Evolutionary conservation across 2,329 filamentous ascomycete species (phyloP), one percentile per base, ranked within the genome.

Genomic region (Fusarium chuoi): DNA sequence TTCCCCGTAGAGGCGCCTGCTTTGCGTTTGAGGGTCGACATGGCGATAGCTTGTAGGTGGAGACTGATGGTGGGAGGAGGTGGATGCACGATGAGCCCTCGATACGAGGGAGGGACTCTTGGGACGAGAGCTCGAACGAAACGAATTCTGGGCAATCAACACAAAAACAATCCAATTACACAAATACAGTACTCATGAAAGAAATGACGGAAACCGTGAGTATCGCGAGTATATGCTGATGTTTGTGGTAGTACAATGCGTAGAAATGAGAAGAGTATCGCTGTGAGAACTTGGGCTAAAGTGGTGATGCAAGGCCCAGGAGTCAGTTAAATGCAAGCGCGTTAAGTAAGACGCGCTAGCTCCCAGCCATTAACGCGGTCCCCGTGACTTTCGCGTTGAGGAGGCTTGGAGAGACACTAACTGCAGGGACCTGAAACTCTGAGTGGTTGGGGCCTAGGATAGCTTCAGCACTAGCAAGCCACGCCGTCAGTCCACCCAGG

Each of bases 11-110:
- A 79, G 62, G 86, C 84, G 64, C 82, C 85, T 48, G 89, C 88
- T 84, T 93, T 93, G 76, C 93, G 91, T 84, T 94, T 94, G 71
- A 90, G 83, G 17, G 87, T 85, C 54, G 87, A 86, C 87, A 89
- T 89, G 62, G 69, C 78, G 72, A 76, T 60, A 62, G 57, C 62
- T 39, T 67, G 73, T 60, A 30, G 54, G 68, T 74, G 75, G 71
- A 76, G 66, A 73, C 55, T 39, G 51, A 42, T 62, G 35, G 65
- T 26, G 60, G 55, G 58, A 67, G 70, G 67, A 67, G 71, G 67
- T 65, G 49, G 71, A 70, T 77, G 66, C 68, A 71, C 67, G 60
- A 51, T 44, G 60, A 74, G 68, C 58, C 65, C 66, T 75, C 65
- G 70, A 52, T 45, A 26, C n/a, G 39, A 57, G 51, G 55, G 60